These are phyloP conservation scores for Blastomyces emzantsi DNA, from an alignment of 2,329 filamentous ascomycete species.

Conservation along the genomic window DNA sequence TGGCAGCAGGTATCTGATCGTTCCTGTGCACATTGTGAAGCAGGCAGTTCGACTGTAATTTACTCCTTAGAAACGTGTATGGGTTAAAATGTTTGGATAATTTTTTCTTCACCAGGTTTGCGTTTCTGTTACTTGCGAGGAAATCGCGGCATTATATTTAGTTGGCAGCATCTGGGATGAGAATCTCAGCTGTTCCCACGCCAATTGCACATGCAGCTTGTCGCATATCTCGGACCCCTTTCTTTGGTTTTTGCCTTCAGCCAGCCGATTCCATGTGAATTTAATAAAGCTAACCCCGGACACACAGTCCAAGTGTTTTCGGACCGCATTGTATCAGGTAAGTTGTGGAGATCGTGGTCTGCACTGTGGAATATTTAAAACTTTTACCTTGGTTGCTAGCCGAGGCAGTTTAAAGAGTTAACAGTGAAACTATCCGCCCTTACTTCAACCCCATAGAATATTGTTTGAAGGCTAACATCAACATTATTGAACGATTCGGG, in stretches of 20 bases:
- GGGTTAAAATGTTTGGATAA: not conserved
- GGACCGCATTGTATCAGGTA: not conserved
- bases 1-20: slow-evolving; percentile 19
- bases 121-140: not conserved
- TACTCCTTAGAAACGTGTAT: not conserved
- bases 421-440: no score
- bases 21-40: not conserved
- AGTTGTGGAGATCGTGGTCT: not conserved
- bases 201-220: not conserved
- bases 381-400: no score
- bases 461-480: no score
- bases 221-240: not conserved
- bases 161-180: not conserved
- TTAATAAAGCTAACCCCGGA: not conserved
- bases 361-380: not conserved
- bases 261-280: not conserved
- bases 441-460: no score
- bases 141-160: not conserved
- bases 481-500: no score
- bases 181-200: no score
- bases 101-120: not conserved
- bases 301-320: not conserved
- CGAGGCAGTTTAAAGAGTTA: no score
- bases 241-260: not conserved
- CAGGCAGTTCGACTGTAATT: not conserved